Evolutionary conservation across 495 filamentous ascomycete species (phyloP).

Genomic region (Podospora pseudopauciseta): DNA sequence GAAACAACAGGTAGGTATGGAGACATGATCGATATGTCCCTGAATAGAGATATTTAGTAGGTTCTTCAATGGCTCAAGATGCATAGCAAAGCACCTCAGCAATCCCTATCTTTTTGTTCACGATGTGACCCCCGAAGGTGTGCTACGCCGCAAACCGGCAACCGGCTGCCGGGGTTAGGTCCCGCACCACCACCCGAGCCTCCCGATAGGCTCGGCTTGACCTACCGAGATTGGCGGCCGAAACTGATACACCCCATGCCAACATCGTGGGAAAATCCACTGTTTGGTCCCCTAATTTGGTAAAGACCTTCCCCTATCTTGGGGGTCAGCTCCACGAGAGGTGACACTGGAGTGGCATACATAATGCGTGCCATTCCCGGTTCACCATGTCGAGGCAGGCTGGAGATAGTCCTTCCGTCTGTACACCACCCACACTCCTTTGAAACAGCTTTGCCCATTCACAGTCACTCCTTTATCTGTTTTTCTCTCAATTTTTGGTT

Average conservation of each 20-base stretch:
- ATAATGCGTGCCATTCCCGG: background rate
- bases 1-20: no score
- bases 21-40: no score
- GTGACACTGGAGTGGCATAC: background rate
- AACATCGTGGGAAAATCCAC: background rate
- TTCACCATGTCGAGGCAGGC: background rate
- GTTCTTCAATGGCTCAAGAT: no score
- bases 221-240: slow-evolving; percentile 5
- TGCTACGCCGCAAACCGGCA: background rate
- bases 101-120: no score
- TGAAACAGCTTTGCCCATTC: background rate
- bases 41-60: no score
- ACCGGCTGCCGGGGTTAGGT: background rate
- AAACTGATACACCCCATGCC: background rate
- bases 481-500: background rate
- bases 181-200: background rate
- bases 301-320: background rate
- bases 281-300: background rate
- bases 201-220: slow-evolving; percentile 2
- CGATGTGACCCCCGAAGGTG: background rate
- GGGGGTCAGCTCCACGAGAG: background rate
- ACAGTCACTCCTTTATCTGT: background rate
- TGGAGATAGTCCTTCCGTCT: background rate
- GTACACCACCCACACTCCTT: background rate
- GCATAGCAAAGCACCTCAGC: no score